Evolutionary conservation across 2,329 filamentous ascomycete species (phyloP).

Genomic region (Xylogone sp.): DNA sequence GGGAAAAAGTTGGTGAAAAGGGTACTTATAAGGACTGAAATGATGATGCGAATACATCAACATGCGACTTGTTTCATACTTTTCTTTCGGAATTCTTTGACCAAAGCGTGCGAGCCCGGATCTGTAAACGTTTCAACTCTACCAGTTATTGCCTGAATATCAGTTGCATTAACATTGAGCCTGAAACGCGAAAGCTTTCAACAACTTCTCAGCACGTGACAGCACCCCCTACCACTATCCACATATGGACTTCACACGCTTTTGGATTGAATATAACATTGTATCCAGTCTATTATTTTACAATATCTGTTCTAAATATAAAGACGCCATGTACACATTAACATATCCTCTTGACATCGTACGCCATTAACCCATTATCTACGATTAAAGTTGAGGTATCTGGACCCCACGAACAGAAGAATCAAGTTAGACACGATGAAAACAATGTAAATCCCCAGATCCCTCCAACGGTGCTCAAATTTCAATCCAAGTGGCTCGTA

Average conservation of each 20-base stretch:
- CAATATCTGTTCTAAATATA: not conserved
- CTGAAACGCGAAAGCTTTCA: not conserved
- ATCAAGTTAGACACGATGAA: slow-evolving; percentile 78
- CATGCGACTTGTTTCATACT: not conserved
- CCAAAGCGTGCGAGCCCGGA: not conserved
- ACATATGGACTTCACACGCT: no score
- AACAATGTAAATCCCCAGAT: slow-evolving; percentile 72
- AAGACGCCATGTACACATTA: not conserved
- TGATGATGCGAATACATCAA: not conserved
- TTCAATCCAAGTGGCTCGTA: slow-evolving; percentile 63
- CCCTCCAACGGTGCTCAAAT: slow-evolving; percentile 72
- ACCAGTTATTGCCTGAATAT: not conserved
- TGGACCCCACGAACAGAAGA: slow-evolving; percentile 52
- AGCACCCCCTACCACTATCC: no score
- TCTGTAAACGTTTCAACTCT: not conserved
- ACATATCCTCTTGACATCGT: not conserved
- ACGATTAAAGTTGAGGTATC: slow-evolving; percentile 42
- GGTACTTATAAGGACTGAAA: no score
- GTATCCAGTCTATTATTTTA: no score
- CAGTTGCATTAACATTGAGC: not conserved
- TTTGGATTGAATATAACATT: no score
- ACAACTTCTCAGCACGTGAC: no score
- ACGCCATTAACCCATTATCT: slow-evolving; percentile 26
- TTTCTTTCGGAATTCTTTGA: not conserved
- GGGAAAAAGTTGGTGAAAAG: not conserved